phyloP scores from a whole-genome alignment of 305 asterid species.

The Rubia balearica region DNA sequence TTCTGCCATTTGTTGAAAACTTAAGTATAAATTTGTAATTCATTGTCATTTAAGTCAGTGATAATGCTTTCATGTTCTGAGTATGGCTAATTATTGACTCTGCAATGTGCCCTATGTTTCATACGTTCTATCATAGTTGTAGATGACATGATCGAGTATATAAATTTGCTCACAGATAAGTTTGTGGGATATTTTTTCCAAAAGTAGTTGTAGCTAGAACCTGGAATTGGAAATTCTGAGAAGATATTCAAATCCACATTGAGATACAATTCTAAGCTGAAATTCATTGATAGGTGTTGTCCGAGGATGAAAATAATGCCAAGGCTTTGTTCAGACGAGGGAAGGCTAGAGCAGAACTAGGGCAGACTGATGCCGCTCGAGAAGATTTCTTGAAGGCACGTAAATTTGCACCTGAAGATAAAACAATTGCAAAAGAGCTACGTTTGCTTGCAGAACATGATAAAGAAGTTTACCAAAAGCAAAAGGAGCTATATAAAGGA shows the following conservation, averaged over 20 bases:
- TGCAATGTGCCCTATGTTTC: not conserved
- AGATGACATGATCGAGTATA: not conserved
- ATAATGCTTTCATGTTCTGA: not conserved
- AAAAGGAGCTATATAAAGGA: slow-evolving; percentile 91
- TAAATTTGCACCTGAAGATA: slow-evolving; percentile 79
- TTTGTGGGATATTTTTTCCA: not conserved
- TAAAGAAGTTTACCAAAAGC: slow-evolving; percentile 78
- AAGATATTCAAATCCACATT: not conserved
- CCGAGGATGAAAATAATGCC: slow-evolving; percentile 78
- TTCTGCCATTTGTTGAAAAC: not conserved
- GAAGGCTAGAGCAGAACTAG: slow-evolving; percentile 89
- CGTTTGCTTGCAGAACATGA: slow-evolving; percentile 74
- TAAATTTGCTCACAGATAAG: not conserved
- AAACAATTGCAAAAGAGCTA: slow-evolving; percentile 62
- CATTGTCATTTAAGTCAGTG: not conserved
- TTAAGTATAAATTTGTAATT: not conserved
- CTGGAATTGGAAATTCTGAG: not conserved
- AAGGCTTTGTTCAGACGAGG: slow-evolving; percentile 92
- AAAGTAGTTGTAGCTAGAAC: not conserved
- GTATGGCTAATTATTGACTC: not conserved
- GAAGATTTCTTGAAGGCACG: slow-evolving; percentile 86
- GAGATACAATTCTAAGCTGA: slow-evolving; percentile 4
- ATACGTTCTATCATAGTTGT: not conserved
- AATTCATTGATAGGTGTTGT: slow-evolving; percentile 49
- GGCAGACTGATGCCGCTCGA: slow-evolving; percentile 93